A percentile compares a stretch with the other conserved stretches of the same genome.
Evolutionary conservation across 768 basidiomycete genomes (phyloP).

Genomic region (Pleurotus giganteus): DNA sequence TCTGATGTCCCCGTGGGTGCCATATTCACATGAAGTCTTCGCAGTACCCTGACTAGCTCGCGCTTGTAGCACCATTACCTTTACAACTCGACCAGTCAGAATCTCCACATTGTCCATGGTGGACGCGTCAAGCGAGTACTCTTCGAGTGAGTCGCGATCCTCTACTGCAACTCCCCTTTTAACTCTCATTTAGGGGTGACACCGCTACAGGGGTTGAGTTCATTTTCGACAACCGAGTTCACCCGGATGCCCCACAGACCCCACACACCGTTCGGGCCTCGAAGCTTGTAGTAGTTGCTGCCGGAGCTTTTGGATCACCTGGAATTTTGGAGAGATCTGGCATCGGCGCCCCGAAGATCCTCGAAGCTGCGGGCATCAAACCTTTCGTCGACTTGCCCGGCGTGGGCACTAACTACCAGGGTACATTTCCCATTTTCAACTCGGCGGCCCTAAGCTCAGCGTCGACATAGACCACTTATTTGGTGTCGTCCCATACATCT

Average conservation of each 20-base stretch:
- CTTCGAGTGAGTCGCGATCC: slow-evolving; percentile 16
- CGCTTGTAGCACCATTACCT: slow-evolving; percentile 22
- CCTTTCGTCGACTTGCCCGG: slow-evolving; percentile 35
- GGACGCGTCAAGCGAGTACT: slow-evolving; percentile 23
- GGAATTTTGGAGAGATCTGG: slow-evolving; percentile 53
- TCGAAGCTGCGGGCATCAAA: slow-evolving; percentile 25
- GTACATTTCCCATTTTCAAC: neutral
- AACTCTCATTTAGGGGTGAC: slow-evolving; percentile 17
- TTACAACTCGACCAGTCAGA: slow-evolving; percentile 21
- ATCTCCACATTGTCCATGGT: slow-evolving; percentile 20
- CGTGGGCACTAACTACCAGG: slow-evolving; percentile 35
- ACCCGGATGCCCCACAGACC: slow-evolving; percentile 11
- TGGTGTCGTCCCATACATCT: slow-evolving; percentile 8
- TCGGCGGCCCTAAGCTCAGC: too few species aligned
- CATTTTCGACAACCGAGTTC: slow-evolving; percentile 13
- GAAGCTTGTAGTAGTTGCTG: slow-evolving; percentile 35
- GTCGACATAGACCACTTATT: slow-evolving; percentile 15
- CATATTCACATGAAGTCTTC: slow-evolving; percentile 2
- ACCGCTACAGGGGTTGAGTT: slow-evolving; percentile 16
- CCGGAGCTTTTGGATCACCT: slow-evolving; percentile 34
- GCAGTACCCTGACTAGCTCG: neutral
- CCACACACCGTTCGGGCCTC: slow-evolving; percentile 21
- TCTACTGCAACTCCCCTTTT: neutral
- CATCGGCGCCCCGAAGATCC: slow-evolving; percentile 30
- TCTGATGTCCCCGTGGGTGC: slow-evolving; percentile 7